Conservation (phyloP, 106 monocot genomes). For the Chionographis japonica region DNA sequence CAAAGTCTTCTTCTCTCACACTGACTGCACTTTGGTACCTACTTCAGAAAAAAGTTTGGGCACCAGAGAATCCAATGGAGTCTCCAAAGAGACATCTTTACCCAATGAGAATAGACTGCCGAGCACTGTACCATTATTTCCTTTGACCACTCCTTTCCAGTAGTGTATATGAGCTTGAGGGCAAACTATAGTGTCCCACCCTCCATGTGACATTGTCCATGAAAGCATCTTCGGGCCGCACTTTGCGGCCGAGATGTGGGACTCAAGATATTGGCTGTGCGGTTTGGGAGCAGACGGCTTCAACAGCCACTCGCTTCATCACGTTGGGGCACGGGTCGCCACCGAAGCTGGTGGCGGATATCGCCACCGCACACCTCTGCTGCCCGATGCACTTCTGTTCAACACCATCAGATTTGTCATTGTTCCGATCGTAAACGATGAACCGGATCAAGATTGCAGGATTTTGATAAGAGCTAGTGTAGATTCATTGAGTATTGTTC, state of each 20-base stretch:
- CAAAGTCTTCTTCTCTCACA: too few species aligned
- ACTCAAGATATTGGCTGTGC: slow-evolving; percentile 11
- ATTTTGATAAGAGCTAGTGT: too few species aligned
- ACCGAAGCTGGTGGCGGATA: slow-evolving; percentile 70
- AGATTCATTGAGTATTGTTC: too few species aligned
- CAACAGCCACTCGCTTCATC: slow-evolving; percentile 79
- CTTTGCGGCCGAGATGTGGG: too few species aligned
- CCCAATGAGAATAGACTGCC: too few species aligned
- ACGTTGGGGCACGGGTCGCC: slow-evolving; percentile 92
- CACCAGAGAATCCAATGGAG: slow-evolving; percentile 5
- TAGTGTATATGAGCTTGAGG: not conserved
- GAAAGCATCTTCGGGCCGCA: too few species aligned
- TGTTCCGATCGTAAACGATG: not conserved
- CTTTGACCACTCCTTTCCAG: not conserved
- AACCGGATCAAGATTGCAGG: not conserved
- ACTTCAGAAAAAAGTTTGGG: not conserved
- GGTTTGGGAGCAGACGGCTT: slow-evolving; percentile 57
- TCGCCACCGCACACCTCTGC: slow-evolving; percentile 59
- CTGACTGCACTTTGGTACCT: not conserved
- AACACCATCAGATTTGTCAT: not conserved
- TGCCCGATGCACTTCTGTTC: slow-evolving; percentile 78
- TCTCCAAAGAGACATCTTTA: too few species aligned
- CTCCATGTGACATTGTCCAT: too few species aligned
- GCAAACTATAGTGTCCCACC: not conserved
- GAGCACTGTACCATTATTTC: too few species aligned